Base-by-base conservation (phyloP, 331 rosid genomes). In the Rhamnella rubrinervis region DNA sequence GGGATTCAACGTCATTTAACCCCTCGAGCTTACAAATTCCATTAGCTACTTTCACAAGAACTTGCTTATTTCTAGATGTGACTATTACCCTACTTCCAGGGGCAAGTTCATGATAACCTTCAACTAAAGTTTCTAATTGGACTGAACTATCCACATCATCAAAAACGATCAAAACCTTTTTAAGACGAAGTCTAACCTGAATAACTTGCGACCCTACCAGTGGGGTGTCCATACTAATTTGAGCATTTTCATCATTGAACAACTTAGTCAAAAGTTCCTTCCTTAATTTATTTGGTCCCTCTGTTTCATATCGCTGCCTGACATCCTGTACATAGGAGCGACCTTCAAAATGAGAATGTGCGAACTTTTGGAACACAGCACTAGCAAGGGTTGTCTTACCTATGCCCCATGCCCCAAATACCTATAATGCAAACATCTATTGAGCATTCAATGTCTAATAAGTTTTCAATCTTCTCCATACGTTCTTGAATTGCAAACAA, bases 401-500 rank as follows among this genome's bases (percentile, higher is more conserved):
- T 4, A 59, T 25, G 4, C 63, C 63, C 63, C 23, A 59, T 25
- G 11, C 63, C 63, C 10, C 18, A 59, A 59, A 59, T 14, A 3
- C 63, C 63, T 13, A 59, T 7, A 5, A 59, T 59, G 8, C n/a
- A 21, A 26, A 35, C 40, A 13, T 14, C n/a, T 0, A 44, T 10
- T 56, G 61, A 21, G 15, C 31, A 26, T 8, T 3, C 8, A 23
- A 23, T 56, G 61, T 8, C 26, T 15, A 59, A 18, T 41, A 59
- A 25, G 7, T n/a, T 3, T 5, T 59, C 18, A 16, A 59, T 8
- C 13, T 59, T 8, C 3, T 25, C 2, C 9, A 26, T 26, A 6
- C 41, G 67, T 40, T 63, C 40, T 6, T 63, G 52, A 19, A 63
- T 40, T 40, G 38, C 67, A 39, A 63, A 26, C 13, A 63, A n/a